Evolutionary conservation across 2,329 filamentous ascomycete species (phyloP).

Genomic region (Monosporascus sp.): DNA sequence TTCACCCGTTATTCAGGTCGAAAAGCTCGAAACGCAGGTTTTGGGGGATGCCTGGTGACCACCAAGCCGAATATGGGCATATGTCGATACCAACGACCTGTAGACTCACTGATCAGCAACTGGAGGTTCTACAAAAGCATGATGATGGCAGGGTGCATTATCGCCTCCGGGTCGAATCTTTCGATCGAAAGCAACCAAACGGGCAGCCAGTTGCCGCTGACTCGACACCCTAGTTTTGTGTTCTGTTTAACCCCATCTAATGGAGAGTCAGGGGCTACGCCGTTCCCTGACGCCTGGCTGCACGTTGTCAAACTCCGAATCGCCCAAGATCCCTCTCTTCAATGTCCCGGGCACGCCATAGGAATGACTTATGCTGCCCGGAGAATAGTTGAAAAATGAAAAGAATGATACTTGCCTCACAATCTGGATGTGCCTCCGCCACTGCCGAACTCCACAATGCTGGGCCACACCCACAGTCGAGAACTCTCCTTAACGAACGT

Average conservation of each 20-base stretch:
- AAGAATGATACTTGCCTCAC: conserved; percentile 47
- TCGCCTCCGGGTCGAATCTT: neutral
- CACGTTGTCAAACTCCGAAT: no score
- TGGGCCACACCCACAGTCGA: conserved; percentile 71
- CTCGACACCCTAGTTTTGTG: no score
- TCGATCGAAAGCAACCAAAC: neutral
- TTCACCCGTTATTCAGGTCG: conserved; percentile 61
- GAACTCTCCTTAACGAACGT: conserved; percentile 47
- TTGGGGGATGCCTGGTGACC: neutral
- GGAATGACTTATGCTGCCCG: no score
- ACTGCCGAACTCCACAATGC: conserved; percentile 33
- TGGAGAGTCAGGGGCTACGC: no score
- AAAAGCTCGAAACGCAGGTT: conserved; percentile 70
- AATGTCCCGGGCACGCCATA: no score
- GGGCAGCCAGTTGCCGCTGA: neutral
- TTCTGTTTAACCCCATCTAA: no score
- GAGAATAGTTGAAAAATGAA: neutral
- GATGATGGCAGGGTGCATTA: conserved; percentile 6
- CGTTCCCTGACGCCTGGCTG: no score
- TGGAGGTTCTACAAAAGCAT: neutral
- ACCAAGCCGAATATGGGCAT: conserved; percentile 49
- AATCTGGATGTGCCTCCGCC: conserved; percentile 56
- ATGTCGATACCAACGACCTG: conserved; percentile 70
- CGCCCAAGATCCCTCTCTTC: no score
- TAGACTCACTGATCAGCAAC: conserved; percentile 6